Evolutionary conservation across 495 filamentous ascomycete genomes (phyloP).

Genomic region (Xylaria telfairii): DNA sequence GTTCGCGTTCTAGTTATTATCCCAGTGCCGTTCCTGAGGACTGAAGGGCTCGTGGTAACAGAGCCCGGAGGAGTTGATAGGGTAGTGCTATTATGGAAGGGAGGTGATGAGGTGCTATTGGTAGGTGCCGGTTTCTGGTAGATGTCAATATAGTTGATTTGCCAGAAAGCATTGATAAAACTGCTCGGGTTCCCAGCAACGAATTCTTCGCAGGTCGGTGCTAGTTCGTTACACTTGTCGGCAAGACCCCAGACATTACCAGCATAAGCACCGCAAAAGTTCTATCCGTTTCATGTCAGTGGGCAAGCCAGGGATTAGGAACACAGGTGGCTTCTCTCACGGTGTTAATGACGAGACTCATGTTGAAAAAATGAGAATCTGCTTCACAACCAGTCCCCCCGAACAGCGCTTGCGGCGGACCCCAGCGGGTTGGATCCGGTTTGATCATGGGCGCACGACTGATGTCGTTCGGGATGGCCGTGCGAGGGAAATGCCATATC

Average conservation of each 20-base stretch:
- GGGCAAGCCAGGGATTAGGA: not conserved
- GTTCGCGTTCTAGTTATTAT: slow-evolving; percentile 35
- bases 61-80: not conserved
- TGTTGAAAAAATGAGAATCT: slow-evolving; percentile 38
- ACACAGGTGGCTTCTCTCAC: slow-evolving; percentile 13
- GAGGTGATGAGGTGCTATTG: not conserved
- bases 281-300: slow-evolving; percentile 28
- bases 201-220: slow-evolving; percentile 64
- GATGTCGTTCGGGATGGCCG: slow-evolving; percentile 65
- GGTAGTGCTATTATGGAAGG: not conserved
- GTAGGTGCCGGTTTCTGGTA: slow-evolving; percentile 49
- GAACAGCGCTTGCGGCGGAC: slow-evolving; percentile 55
- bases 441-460: slow-evolving; percentile 43
- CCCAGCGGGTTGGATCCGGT: slow-evolving; percentile 68
- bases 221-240: slow-evolving; percentile 47
- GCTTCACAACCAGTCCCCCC: slow-evolving; percentile 34
- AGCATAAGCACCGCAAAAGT: slow-evolving; percentile 90
- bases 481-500: slow-evolving; percentile 74
- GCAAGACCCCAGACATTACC: slow-evolving; percentile 63
- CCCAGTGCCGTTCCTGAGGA: not conserved
- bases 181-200: slow-evolving; percentile 66
- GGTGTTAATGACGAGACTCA: slow-evolving; percentile 39
- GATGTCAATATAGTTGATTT: slow-evolving; percentile 70
- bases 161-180: slow-evolving; percentile 71
- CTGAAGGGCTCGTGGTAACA: slow-evolving; percentile 23